phyloP scores from a whole-genome alignment of 805 yeast species.

The Saccharomyces paradoxus region DNA sequence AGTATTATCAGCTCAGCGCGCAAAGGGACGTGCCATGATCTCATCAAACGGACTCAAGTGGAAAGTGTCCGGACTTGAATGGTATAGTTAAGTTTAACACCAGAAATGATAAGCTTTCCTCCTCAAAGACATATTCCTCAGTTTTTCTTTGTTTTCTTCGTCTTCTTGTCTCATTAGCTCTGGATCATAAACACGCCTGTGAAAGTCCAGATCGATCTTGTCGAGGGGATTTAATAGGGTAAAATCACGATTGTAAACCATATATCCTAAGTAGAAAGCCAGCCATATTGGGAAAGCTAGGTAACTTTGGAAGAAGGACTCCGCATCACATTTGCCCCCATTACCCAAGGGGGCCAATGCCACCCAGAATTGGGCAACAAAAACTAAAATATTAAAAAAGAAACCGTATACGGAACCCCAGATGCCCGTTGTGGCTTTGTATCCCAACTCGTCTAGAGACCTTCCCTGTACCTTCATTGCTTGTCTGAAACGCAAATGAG shows the following conservation, averaged over 20 bases:
- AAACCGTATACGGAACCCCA: slow-evolving; percentile 47
- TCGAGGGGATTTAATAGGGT: slow-evolving; percentile 28
- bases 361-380: slow-evolving; percentile 56
- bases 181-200: slow-evolving; percentile 34
- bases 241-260: slow-evolving; percentile 36
- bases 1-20: not conserved
- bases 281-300: slow-evolving; percentile 40
- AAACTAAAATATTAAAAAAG: slow-evolving; percentile 38
- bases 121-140: slow-evolving; percentile 5
- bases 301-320: slow-evolving; percentile 44
- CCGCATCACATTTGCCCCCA: slow-evolving; percentile 31
- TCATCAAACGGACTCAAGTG: not conserved
- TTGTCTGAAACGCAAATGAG: slow-evolving; percentile 46
- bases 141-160: slow-evolving; percentile 29
- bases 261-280: slow-evolving; percentile 42
- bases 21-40: not conserved
- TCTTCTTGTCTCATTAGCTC: slow-evolving; percentile 36
- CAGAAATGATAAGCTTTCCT: slow-evolving; percentile 2
- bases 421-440: slow-evolving; percentile 40
- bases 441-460: slow-evolving; percentile 41
- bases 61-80: not conserved
- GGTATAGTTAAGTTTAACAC: slow-evolving; percentile 1
- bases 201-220: slow-evolving; percentile 38
- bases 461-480: slow-evolving; percentile 47
- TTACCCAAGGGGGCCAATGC: slow-evolving; percentile 48